Base-by-base conservation (phyloP, 1,284 basidiomycete genomes). In the Singerocomus inundabilis region DNA sequence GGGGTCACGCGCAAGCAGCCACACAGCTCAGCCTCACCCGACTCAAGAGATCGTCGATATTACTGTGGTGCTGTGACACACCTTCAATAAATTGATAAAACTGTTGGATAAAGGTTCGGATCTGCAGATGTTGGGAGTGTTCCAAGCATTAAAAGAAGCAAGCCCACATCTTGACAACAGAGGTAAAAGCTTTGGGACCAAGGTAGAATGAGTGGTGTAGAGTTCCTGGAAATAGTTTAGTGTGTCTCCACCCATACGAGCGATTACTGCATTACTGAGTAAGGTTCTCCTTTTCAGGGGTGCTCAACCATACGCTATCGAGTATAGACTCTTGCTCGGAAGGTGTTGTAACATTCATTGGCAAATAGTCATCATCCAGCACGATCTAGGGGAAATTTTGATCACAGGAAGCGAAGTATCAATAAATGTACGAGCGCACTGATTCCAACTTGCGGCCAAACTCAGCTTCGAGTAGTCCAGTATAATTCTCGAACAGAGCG, bases 71-170 rank as follows among this genome's bases (percentile, higher is more conserved):
- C 65, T 96, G 91, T 1, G 88, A 85, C 9, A 97, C 91, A 2
- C 95, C 96, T 58, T 98, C 96, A 0, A 94, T 86, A 67, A 98
- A 99, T 33, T 92, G 85, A 68, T 98, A 98, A 74, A 98, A 99
- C 62, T 94, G 93, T 60, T 96, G 91, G 26, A 98, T 91, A 62
- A 97, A 97, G 43, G 80, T 82, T 32, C 94, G 86, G 52, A 99
- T 93, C 84, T 91, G 61, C 37, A 28, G 15, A 28, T 16, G 30
- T 46, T 15, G 35, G 47, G 16, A 50, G 31, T 10, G 10, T 21
- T 45, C n/a, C 18, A 13, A 46, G 30, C 39, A 10, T 41, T 10
- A 16, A 29, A 48, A 40, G 36, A 45, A 47, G 34, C 3, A 29
- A 39, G 63, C 79, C 28, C 64, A 89, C 89, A 63, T 98, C 91